Evolutionary conservation across 78 protist genomes (phyloP).

Genomic region (Dictyostelium brefeldianum): DNA sequence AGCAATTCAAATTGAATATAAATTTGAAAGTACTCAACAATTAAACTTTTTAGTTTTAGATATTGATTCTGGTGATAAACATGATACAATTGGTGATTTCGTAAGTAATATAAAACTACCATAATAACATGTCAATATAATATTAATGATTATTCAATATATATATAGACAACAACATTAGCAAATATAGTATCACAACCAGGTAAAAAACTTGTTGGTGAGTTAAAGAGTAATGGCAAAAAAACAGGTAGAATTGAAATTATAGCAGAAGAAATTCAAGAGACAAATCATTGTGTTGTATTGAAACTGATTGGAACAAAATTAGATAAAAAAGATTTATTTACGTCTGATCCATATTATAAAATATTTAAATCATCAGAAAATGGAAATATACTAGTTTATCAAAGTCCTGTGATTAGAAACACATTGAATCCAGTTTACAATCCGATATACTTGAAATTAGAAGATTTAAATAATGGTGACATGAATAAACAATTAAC

Average conservation of each 20-base stretch:
- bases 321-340: constrained; percentile 24
- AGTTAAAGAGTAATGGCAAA: not conserved
- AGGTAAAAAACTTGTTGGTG: constrained; percentile 9
- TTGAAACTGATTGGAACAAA: not conserved
- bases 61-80: constrained; percentile 32
- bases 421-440: constrained; percentile 75
- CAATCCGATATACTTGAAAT: not conserved
- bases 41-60: constrained; percentile 44
- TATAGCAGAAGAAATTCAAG: not conserved
- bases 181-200: constrained; percentile 25
- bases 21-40: constrained; percentile 76
- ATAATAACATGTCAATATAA: not conserved
- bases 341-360: constrained; percentile 75
- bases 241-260: not conserved
- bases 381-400: constrained; percentile 31
- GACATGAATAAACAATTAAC: constrained; percentile 38
- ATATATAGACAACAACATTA: not conserved
- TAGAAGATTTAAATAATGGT: constrained; percentile 64
- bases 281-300: not conserved
- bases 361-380: not conserved
- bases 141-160: not conserved
- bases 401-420: constrained; percentile 10
- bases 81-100: constrained; percentile 68
- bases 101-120: not conserved
- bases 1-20: constrained; percentile 51